Conservation (phyloP, 2,329 filamentous ascomycete species). For the Fusarium annulatum region DNA sequence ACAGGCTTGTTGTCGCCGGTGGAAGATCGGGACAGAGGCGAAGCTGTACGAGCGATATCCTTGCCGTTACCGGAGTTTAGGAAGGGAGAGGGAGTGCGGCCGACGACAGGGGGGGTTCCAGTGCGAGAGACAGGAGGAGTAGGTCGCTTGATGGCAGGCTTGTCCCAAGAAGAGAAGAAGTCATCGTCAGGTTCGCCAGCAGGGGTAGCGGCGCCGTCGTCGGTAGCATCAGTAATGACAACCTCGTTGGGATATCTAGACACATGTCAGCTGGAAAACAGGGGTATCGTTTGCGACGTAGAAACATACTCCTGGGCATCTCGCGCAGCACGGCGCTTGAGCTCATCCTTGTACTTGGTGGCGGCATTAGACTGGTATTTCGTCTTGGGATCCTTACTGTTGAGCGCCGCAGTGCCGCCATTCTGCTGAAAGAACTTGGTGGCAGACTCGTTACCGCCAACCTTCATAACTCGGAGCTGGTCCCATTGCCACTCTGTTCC, state of each 20-base stretch:
- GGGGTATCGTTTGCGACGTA: neutral
- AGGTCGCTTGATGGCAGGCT: constrained; percentile 94
- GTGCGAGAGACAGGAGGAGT: constrained; percentile 93
- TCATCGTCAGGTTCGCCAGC: constrained; percentile 89
- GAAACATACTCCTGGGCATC: constrained; percentile 85
- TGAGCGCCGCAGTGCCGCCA: constrained; percentile 90
- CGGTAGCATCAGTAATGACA: constrained; percentile 79
- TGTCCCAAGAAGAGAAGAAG: constrained; percentile 99
- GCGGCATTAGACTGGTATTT: constrained; percentile 97
- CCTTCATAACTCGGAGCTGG: constrained; percentile 96
- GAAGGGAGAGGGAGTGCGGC: constrained; percentile 90
- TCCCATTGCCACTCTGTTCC: constrained; percentile 95
- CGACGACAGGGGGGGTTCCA: constrained; percentile 82
- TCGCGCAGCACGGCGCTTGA: constrained; percentile 83
- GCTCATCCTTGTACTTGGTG: constrained; percentile 96
- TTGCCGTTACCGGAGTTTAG: constrained; percentile 81
- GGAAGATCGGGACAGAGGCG: constrained; percentile 76
- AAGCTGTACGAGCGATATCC: constrained; percentile 79
- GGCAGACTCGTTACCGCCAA: constrained; percentile 96
- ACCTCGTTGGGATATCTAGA: constrained; percentile 85
- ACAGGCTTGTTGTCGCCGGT: constrained; percentile 67
- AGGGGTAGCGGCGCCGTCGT: constrained; percentile 79
- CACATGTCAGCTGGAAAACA: constrained; percentile 39
- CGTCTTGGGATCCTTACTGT: constrained; percentile 95
- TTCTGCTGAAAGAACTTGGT: constrained; percentile 99